phyloP scores from a whole-genome alignment of 2,329 filamentous ascomycete species.

The Arthrinium puccinioides region DNA sequence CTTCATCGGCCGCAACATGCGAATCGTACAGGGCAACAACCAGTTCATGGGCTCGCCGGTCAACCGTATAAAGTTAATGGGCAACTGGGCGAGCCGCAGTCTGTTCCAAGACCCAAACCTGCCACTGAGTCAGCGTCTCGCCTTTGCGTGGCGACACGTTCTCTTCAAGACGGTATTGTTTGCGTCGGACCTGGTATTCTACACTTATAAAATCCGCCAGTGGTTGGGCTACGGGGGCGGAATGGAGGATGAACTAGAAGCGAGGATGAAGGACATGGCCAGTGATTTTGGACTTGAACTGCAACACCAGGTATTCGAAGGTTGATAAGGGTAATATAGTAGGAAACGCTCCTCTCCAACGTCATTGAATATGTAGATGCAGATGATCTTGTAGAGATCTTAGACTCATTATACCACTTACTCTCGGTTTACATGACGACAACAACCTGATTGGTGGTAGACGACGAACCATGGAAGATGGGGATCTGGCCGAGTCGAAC shows the following conservation, averaged over 20 bases:
- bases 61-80: constrained; percentile 90
- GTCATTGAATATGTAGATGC: too few species aligned
- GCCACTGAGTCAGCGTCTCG: constrained; percentile 52
- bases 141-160: constrained; percentile 68
- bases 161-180: constrained; percentile 75
- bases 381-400: too few species aligned
- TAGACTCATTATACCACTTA: too few species aligned
- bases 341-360: background rate
- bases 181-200: constrained; percentile 75
- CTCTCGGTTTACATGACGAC: too few species aligned
- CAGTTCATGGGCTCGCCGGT: constrained; percentile 85
- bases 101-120: constrained; percentile 69
- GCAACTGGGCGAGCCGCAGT: constrained; percentile 78
- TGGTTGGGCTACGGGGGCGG: constrained; percentile 68
- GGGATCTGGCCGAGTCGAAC: too few species aligned
- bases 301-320: constrained; percentile 82
- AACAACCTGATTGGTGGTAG: too few species aligned
- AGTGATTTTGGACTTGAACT: constrained; percentile 88
- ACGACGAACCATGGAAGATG: too few species aligned
- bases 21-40: constrained; percentile 90
- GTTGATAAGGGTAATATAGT: too few species aligned
- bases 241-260: constrained; percentile 93
- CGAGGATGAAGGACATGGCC: constrained; percentile 78
- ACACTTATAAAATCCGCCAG: constrained; percentile 71
- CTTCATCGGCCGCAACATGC: constrained; percentile 85